Evolutionary conservation across 2,329 filamentous ascomycete genomes (phyloP).

Genomic region (Venturia carpophila): DNA sequence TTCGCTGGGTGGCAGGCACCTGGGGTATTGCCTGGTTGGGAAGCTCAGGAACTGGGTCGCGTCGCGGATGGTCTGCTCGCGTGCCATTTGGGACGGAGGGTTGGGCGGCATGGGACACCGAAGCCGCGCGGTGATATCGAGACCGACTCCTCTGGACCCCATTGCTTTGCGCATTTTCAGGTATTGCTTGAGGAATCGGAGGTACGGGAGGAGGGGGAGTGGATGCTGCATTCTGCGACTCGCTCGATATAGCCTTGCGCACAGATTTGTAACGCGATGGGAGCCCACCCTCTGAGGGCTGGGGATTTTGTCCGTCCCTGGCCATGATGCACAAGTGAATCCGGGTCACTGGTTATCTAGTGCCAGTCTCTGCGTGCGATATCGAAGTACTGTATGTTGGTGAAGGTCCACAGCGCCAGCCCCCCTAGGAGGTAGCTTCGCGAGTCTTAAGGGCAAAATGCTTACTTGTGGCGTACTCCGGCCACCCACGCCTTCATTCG

Average conservation of each 20-base stretch:
- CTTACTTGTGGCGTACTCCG: neutral
- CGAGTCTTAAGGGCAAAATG: neutral
- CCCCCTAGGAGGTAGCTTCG: neutral
- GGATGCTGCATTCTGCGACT: constrained; percentile 24
- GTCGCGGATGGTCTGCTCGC: neutral
- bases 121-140: constrained; percentile 32
- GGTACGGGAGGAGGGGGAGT: constrained; percentile 16
- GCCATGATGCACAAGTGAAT: neutral
- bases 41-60: neutral
- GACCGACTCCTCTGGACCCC: constrained; percentile 31
- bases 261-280: constrained; percentile 46
- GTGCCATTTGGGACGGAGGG: constrained; percentile 16
- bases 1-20: neutral
- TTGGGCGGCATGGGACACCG: constrained; percentile 25
- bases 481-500: neutral
- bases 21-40: neutral
- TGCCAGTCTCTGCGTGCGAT: neutral
- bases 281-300: neutral
- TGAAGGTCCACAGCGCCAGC: neutral
- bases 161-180: neutral
- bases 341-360: neutral
- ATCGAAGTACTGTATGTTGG: neutral
- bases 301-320: neutral
- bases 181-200: constrained; percentile 18
- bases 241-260: constrained; percentile 35